These are phyloP conservation scores for Saccharomyces kudriavzevii DNA, from an alignment of 805 yeast species.

Conservation along the genomic window DNA sequence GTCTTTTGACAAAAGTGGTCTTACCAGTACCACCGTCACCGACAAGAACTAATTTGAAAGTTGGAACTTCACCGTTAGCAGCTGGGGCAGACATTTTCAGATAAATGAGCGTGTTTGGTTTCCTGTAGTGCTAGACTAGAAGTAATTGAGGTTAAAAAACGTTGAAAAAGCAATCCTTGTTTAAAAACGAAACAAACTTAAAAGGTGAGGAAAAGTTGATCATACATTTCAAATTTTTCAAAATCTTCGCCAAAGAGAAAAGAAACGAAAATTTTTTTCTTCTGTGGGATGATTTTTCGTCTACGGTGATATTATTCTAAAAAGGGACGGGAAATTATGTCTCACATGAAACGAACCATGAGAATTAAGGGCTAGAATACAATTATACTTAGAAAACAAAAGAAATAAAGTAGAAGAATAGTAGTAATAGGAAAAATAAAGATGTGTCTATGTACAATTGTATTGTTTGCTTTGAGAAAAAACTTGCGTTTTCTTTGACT, in stretches of 20 bases:
- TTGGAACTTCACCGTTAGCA: constrained; percentile 60
- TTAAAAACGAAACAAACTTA: background rate
- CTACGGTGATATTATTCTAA: background rate
- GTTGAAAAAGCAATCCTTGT: background rate
- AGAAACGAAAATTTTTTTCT: background rate
- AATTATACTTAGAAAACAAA: background rate
- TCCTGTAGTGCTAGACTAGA: background rate
- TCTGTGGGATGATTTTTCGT: background rate
- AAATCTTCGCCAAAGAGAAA: background rate
- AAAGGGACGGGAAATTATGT: background rate
- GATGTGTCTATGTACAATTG: background rate
- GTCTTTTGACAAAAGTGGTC: constrained; percentile 99
- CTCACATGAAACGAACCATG: background rate
- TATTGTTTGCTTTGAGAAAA: background rate
- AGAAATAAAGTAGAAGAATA: background rate
- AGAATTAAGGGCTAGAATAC: background rate
- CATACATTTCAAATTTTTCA: background rate
- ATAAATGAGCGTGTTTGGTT: background rate
- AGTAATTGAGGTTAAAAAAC: background rate
- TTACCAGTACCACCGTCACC: constrained; percentile 99
- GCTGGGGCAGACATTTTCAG: constrained; percentile 43
- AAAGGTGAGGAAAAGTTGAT: background rate
- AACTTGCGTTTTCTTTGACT: background rate
- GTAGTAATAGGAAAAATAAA: background rate
- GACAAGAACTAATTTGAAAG: constrained; percentile 95